These are phyloP conservation scores for Crithidia thermophila DNA, from an alignment of 208 protist genomes.

Conservation along the genomic window DNA sequence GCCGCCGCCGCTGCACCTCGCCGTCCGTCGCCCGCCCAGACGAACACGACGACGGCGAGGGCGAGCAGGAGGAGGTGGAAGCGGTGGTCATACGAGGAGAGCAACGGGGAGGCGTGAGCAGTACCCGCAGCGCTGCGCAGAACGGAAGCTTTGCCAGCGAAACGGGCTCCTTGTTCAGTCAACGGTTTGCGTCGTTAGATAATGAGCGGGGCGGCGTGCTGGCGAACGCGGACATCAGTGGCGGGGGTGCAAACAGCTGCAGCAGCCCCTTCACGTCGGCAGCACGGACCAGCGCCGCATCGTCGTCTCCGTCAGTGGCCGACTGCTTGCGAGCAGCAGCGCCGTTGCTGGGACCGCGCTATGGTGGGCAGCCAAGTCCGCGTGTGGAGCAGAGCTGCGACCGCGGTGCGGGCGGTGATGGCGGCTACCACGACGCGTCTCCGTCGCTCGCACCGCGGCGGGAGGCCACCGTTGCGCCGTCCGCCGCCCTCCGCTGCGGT, in stretches of 20 bases:
- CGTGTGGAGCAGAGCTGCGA: no score
- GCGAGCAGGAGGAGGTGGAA: not conserved
- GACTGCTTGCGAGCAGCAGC: no score
- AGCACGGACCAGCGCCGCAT: not conserved
- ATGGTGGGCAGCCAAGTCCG: no score
- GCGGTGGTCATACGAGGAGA: not conserved
- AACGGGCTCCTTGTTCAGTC: no score
- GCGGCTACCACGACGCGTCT: not conserved
- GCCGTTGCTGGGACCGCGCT: no score
- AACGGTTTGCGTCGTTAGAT: no score
- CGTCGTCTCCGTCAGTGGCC: not conserved
- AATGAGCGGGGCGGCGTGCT: no score
- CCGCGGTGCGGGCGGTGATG: not conserved
- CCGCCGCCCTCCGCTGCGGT: not conserved
- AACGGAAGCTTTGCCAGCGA: no score
- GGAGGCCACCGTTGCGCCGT: constrained; percentile 12
- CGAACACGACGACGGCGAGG: constrained; percentile 4
- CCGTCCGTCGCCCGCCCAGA: constrained; percentile 39
- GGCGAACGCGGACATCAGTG: no score
- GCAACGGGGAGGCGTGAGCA: not conserved
- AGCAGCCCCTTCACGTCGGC: not conserved
- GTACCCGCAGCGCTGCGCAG: no score
- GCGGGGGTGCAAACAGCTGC: no score
- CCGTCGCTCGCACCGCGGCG: constrained; percentile 11
- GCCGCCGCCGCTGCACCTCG: constrained; percentile 29